These are phyloP conservation scores for Cyclocybe cylindracea DNA, from an alignment of 768 basidiomycete species.

Conservation along the genomic window DNA sequence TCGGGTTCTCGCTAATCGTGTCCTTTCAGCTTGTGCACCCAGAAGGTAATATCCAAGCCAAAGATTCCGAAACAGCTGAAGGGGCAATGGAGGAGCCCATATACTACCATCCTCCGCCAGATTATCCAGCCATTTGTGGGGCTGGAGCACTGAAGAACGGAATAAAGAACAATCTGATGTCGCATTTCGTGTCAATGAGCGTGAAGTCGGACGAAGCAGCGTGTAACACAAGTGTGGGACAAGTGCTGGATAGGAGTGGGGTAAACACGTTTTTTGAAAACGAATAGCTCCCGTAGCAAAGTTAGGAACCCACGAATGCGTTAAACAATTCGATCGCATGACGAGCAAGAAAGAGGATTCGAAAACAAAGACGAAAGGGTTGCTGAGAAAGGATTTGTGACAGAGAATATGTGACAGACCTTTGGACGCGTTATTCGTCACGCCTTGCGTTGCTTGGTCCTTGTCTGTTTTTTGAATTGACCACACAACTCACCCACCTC, in stretches of 20 bases:
- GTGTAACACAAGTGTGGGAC: conserved; percentile 29
- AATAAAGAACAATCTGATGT: conserved; percentile 56
- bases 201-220: conserved; percentile 20
- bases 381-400: neutral
- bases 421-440: neutral
- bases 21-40: neutral
- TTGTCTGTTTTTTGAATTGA: conserved; percentile 7
- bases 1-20: neutral
- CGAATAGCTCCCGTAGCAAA: neutral
- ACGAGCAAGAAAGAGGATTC: neutral
- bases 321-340: too few relatives aligned
- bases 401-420: neutral
- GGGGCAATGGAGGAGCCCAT: neutral
- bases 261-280: conserved; percentile 34
- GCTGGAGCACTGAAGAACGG: conserved; percentile 35
- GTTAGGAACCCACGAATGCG: too few relatives aligned
- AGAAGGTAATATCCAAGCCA: neutral
- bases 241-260: conserved; percentile 15
- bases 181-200: conserved; percentile 55
- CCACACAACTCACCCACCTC: conserved; percentile 6
- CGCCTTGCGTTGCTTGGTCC: neutral
- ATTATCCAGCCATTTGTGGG: conserved; percentile 52
- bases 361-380: neutral
- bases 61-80: neutral
- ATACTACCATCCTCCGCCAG: conserved; percentile 50